Conservation (phyloP, 2,329 filamentous ascomycete genomes). For the Tolypocladium album region DNA sequence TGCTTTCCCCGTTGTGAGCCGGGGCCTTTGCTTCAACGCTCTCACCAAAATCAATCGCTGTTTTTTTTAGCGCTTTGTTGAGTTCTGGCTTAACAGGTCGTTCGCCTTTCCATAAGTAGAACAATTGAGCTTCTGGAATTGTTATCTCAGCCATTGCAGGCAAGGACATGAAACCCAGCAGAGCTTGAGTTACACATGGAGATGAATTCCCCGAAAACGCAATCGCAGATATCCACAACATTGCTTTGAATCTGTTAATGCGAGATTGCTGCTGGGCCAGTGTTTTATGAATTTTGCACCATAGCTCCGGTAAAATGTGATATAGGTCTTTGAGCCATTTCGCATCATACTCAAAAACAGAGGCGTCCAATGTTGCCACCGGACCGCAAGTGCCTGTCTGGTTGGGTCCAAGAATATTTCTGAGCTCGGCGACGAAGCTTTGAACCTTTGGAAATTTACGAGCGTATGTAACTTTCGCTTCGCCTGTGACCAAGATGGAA, state of each 20-base stretch:
- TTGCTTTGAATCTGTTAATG: background rate
- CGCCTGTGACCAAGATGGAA: background rate
- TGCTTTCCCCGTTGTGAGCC: background rate
- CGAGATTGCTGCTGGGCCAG: background rate
- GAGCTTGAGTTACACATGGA: background rate
- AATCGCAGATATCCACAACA: background rate
- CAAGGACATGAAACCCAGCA: background rate
- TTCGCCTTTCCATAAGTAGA: background rate
- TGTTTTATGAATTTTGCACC: background rate
- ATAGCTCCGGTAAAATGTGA: background rate
- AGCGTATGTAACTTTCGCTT: background rate
- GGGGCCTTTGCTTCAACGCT: background rate
- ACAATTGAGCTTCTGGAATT: background rate
- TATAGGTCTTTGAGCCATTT: background rate
- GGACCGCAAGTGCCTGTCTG: background rate
- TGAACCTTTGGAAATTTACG: background rate
- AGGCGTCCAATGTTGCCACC: background rate
- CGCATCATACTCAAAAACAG: background rate
- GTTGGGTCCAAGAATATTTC: background rate
- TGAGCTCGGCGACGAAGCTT: background rate
- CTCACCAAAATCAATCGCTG: background rate
- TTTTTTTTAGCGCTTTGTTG: too few species aligned
- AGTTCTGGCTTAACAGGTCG: background rate
- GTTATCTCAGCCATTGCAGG: background rate
- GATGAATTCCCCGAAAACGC: background rate